These are phyloP conservation scores for Neurospora sp. DNA, from an alignment of 495 filamentous ascomycete genomes.

Conservation along the genomic window DNA sequence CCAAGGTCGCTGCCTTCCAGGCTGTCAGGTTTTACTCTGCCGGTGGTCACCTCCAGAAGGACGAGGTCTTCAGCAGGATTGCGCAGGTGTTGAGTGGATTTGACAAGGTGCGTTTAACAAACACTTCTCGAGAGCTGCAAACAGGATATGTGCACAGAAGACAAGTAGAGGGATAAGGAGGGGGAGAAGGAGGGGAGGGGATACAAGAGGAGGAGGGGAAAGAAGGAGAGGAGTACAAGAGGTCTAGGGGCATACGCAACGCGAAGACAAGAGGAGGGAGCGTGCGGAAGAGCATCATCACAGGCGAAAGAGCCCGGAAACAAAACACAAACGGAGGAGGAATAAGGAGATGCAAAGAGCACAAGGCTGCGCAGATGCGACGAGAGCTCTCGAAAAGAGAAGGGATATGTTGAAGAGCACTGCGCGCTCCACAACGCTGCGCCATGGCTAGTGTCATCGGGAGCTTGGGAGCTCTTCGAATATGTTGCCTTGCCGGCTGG, in stretches of 20 bases:
- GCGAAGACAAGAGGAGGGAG: not conserved
- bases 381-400: not conserved
- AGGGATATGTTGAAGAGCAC: not conserved
- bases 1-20: conserved; percentile 43
- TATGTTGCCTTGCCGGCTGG: not conserved
- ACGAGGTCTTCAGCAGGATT: conserved; percentile 87
- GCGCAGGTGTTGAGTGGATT: conserved; percentile 85
- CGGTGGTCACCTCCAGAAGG: conserved; percentile 60
- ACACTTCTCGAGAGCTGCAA: no score
- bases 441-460: not conserved
- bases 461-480: not conserved
- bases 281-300: not conserved
- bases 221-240: not conserved
- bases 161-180: not conserved
- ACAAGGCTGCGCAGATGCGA: not conserved
- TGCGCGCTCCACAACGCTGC: not conserved
- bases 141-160: not conserved
- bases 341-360: not conserved
- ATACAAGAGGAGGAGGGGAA: not conserved
- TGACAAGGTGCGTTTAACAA: conserved; percentile 69
- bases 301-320: not conserved
- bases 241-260: not conserved
- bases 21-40: conserved; percentile 79
- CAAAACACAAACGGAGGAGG: not conserved
- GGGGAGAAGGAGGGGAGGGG: not conserved